phyloP scores from a whole-genome alignment of 768 basidiomycete genomes.

The Boletellus ananas region DNA sequence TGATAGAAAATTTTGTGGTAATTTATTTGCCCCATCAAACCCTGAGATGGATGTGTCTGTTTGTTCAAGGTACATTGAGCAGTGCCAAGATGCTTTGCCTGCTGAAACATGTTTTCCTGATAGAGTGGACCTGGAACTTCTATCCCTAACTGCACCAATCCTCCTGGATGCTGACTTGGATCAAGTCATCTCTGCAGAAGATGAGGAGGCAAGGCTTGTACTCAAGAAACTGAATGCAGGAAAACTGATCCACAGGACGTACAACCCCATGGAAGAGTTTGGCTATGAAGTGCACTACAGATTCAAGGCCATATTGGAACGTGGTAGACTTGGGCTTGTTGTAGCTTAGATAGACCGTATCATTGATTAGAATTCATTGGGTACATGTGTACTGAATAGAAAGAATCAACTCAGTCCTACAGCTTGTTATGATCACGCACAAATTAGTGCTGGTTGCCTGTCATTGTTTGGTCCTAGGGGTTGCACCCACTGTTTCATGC shows the following conservation, averaged over 20 bases:
- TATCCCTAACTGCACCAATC: background rate
- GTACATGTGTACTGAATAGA: too few relatives aligned
- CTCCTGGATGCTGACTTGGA: background rate
- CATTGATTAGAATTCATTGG: too few relatives aligned
- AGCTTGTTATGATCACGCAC: too few relatives aligned
- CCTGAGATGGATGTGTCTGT: conserved; percentile 2
- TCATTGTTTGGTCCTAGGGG: too few relatives aligned
- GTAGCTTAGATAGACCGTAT: too few relatives aligned
- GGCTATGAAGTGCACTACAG: conserved; percentile 11
- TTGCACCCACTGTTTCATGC: too few relatives aligned
- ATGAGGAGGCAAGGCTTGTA: conserved; percentile 10
- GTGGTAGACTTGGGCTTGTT: conserved; percentile 2
- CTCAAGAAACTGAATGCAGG: conserved; percentile 13
- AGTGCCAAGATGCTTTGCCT: background rate
- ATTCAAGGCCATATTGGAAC: conserved; percentile 2
- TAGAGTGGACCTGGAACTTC: background rate
- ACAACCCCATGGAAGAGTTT: conserved; percentile 12
- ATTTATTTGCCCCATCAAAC: conserved; percentile 2
- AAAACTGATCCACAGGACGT: conserved; percentile 14
- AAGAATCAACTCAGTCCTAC: too few relatives aligned
- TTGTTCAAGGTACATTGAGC: background rate
- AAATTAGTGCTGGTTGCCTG: too few relatives aligned
- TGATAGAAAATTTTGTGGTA: conserved; percentile 7
- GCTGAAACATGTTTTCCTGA: background rate
- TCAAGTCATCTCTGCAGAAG: background rate